Evolutionary conservation across 139 green algal genomes (phyloP).

Genomic region (Coccomyxa sp.): DNA sequence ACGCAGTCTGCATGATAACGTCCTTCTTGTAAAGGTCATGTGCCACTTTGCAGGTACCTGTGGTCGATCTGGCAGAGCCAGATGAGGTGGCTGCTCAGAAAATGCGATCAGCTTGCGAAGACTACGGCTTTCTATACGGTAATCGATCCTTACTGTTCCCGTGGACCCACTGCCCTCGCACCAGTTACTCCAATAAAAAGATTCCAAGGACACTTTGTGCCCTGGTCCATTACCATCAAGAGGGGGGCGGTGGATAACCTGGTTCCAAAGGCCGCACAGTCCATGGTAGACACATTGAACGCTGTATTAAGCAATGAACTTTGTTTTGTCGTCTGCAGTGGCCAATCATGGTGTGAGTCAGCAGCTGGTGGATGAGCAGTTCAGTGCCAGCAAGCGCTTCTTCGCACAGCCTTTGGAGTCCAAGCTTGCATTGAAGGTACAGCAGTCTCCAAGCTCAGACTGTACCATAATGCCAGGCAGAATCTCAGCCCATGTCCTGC

Average conservation of each 20-base stretch:
- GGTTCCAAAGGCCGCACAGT: not conserved
- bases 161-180: not conserved
- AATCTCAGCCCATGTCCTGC: not conserved
- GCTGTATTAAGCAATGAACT: not conserved
- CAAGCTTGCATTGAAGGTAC: not conserved
- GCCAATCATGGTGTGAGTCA: constrained; percentile 50
- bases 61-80: not conserved
- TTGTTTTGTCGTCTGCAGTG: not conserved
- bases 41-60: not conserved
- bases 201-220: too few relatives aligned
- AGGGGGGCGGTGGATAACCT: not conserved
- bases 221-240: not conserved
- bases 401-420: constrained; percentile 57
- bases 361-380: constrained; percentile 39
- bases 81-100: not conserved
- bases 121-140: not conserved
- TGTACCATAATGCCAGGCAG: not conserved
- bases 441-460: not conserved
- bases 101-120: not conserved
- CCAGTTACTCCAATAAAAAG: not conserved
- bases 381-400: constrained; percentile 38
- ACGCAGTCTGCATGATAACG: too few relatives aligned
- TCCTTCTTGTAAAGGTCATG: too few relatives aligned
- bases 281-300: not conserved
- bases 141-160: not conserved